Evolutionary conservation across 2,329 filamentous ascomycete genomes (phyloP), one percentile per base, ranked within the genome.

Genomic region (Curvularia eragrostidis): DNA sequence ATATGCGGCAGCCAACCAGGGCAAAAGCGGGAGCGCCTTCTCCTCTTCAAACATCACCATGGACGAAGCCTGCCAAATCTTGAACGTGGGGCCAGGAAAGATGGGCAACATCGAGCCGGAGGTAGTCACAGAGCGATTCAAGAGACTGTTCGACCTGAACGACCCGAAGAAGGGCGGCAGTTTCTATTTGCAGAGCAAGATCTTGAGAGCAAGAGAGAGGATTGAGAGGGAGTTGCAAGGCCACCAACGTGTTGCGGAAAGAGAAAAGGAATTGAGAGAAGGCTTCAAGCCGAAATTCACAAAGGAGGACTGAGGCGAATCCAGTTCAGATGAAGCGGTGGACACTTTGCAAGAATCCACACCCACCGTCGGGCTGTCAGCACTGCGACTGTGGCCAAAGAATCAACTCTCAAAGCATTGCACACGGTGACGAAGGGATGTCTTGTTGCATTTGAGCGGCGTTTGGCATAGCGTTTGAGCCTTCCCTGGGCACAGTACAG

Each of bases 181-280:
- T 72, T 99, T 99, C 80, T 99, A 99, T 79, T 84, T 99, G 48
- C 95, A 99, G 80, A 98, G 94, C 84, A 99, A 99, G 81, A 87
- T 99, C 54, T 80, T 98, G 68, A 85, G 95, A 62, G 95, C 95
- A 57, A 87, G 94, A 70, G 94, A 99, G 80, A 84, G 95, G 64
- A 90, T 99, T 80, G 94, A 98, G 81, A 84, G 89, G 70, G 94
- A 99, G 79, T 81, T 95, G 39, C 84, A 88, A 64, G 87, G 90
- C 58, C 85, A 88, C 58, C 83, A 87, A 70, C 89, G 91, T 74
- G 87, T 89, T 74, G 84, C 85, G 13, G 87, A 88, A 67, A 83
- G 87, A 70, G 92, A 96, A 73, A 88, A 89, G 54, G 93, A 97
- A 78, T 71, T 90, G 52, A 87, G 89, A 74, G 89, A 92, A 63